phyloP scores from a whole-genome alignment of 305 asterid genomes.

The Euphrasia arctica region DNA sequence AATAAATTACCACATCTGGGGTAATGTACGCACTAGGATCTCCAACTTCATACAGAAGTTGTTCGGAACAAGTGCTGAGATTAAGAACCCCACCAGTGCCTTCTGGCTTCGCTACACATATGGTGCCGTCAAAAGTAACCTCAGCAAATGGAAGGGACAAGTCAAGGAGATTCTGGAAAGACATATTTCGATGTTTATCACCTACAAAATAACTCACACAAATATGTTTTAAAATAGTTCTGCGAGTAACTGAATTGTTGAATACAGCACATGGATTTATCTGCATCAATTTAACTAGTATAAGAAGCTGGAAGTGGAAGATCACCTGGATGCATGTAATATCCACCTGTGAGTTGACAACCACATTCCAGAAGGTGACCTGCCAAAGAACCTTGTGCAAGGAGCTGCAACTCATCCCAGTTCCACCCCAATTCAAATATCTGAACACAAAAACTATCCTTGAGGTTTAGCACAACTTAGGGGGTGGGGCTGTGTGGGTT shows the following conservation, averaged over 20 bases:
- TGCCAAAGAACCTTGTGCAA: constrained; percentile 90
- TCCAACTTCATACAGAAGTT: constrained; percentile 97
- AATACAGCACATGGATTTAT: constrained; percentile 12
- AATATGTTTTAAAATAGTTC: constrained; percentile 19
- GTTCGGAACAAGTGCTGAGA: constrained; percentile 78
- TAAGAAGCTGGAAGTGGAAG: constrained; percentile 6
- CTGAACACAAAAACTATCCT: constrained; percentile 37
- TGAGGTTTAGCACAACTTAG: too few species aligned
- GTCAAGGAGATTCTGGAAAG: constrained; percentile 66
- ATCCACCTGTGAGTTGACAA: constrained; percentile 98
- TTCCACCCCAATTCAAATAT: constrained; percentile 97
- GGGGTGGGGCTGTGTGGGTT: too few species aligned
- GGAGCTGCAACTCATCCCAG: constrained; percentile 77
- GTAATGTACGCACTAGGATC: constrained; percentile 89
- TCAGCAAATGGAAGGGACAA: constrained; percentile 90
- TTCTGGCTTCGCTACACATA: constrained; percentile 78
- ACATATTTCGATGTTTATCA: constrained; percentile 72
- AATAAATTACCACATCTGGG: constrained; percentile 76
- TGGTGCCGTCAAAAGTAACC: constrained; percentile 65
- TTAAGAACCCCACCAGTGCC: constrained; percentile 71
- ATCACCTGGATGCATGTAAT: constrained; percentile 94
- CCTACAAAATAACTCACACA: constrained; percentile 42
- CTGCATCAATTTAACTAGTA: constrained; percentile 3
- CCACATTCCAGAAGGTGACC: constrained; percentile 99
- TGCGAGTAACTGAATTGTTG: constrained; percentile 16